Conservation (phyloP, 768 basidiomycete genomes). For the Suillus sp. region DNA sequence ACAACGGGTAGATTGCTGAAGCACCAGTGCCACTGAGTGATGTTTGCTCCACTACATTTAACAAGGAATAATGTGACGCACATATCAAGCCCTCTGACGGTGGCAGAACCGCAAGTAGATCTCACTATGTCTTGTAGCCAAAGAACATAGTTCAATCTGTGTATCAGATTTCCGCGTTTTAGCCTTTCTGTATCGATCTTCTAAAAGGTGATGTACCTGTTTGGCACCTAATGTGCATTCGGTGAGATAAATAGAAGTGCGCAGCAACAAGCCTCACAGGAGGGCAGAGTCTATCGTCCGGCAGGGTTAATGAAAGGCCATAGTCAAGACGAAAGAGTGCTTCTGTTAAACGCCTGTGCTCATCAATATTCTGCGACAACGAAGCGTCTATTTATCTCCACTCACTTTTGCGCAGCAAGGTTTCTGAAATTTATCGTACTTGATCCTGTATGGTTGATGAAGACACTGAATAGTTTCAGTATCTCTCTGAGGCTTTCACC, state of each 20-base stretch:
- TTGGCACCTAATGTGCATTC: conserved; percentile 58
- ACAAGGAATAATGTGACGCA: conserved; percentile 35
- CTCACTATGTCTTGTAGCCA: conserved; percentile 77
- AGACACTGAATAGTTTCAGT: conserved; percentile 21
- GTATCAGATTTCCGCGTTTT: neutral
- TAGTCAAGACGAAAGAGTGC: conserved; percentile 81
- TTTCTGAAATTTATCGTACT: conserved; percentile 75
- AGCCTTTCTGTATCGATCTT: neutral
- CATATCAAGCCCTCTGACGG: conserved; percentile 72
- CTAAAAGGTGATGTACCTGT: conserved; percentile 47
- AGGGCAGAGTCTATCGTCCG: conserved; percentile 79
- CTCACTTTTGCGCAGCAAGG: conserved; percentile 67
- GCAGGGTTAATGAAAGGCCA: conserved; percentile 58
- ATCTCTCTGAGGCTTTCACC: neutral
- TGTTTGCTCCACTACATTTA: neutral
- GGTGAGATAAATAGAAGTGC: neutral
- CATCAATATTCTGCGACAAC: conserved; percentile 12
- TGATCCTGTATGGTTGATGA: conserved; percentile 30
- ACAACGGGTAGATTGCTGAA: conserved; percentile 85
- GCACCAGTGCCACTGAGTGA: conserved; percentile 83
- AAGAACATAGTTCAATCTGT: conserved; percentile 83
- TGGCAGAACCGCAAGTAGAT: conserved; percentile 21
- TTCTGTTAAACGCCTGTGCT: conserved; percentile 70
- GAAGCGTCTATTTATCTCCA: conserved; percentile 2
- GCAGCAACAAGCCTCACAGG: conserved; percentile 53